Evolutionary conservation across 495 filamentous ascomycete genomes (phyloP).

Genomic region (Terfezia claveryi): DNA sequence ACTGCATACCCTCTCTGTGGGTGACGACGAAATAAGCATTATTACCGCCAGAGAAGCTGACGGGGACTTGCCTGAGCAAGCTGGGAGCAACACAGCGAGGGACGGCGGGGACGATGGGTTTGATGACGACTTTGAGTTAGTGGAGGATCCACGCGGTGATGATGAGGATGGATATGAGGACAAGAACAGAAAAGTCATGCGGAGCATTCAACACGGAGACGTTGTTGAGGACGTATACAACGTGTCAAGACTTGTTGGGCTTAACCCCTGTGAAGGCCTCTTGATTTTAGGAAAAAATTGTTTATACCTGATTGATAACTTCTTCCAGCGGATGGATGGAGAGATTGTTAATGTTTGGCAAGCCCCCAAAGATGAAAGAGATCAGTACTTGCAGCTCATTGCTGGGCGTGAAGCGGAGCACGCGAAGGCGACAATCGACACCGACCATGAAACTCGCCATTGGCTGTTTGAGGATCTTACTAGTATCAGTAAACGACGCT

Average conservation of each 20-base stretch:
- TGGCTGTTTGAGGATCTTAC: conserved; percentile 91
- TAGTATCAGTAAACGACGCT: conserved; percentile 89
- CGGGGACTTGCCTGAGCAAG: conserved; percentile 12
- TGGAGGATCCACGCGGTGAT: conserved; percentile 58
- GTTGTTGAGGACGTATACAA: conserved; percentile 89
- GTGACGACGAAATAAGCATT: conserved; percentile 19
- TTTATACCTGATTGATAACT: conserved; percentile 83
- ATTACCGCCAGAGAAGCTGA: conserved; percentile 13
- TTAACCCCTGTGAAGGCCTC: conserved; percentile 81
- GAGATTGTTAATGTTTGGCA: conserved; percentile 94
- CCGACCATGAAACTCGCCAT: conserved; percentile 59
- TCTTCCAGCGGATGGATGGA: conserved; percentile 82
- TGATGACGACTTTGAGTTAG: conserved; percentile 85
- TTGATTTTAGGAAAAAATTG: conserved; percentile 80
- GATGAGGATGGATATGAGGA: conserved; percentile 79
- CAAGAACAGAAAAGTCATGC: conserved; percentile 92
- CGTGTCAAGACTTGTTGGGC: conserved; percentile 73
- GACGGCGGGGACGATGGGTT: conserved; percentile 30
- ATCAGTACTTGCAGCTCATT: conserved; percentile 87
- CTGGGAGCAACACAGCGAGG: conserved; percentile 14
- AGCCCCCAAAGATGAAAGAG: conserved; percentile 74
- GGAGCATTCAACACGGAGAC: conserved; percentile 76
- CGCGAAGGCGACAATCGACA: conserved; percentile 24
- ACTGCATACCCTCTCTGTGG: conserved; percentile 16
- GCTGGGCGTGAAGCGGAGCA: conserved; percentile 51